Evolutionary conservation across 2,329 filamentous ascomycete genomes (phyloP).

Genomic region (Colletotrichum coccodes): DNA sequence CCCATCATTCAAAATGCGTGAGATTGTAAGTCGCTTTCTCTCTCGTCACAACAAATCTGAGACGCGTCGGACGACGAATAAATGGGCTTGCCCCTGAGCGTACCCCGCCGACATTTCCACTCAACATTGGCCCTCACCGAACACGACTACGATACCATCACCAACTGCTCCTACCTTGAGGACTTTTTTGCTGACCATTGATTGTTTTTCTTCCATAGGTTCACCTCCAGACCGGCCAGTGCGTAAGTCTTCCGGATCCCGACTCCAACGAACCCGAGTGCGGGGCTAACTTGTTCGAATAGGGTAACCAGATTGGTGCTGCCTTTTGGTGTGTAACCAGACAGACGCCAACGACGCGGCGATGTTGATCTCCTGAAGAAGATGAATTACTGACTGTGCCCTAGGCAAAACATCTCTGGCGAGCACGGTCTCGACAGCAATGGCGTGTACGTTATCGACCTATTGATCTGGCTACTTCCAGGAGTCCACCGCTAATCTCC

Average conservation of each 20-base stretch:
- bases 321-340: slow-evolving; percentile 85
- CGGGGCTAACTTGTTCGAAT: slow-evolving; percentile 50
- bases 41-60: slow-evolving; percentile 34
- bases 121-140: not conserved
- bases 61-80: slow-evolving; percentile 49
- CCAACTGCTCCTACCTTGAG: not conserved
- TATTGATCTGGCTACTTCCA: slow-evolving; percentile 25
- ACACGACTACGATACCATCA: not conserved
- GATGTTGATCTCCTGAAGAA: slow-evolving; percentile 3
- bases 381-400: slow-evolving; percentile 48
- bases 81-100: slow-evolving; percentile 45
- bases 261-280: slow-evolving; percentile 10
- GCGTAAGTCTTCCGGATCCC: slow-evolving; percentile 68
- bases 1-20: slow-evolving; percentile 67
- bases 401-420: slow-evolving; percentile 83
- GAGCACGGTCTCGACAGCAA: slow-evolving; percentile 98
- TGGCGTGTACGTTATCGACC: slow-evolving; percentile 78
- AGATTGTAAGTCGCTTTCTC: slow-evolving; percentile 67
- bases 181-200: slow-evolving; percentile 62
- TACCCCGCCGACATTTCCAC: slow-evolving; percentile 34
- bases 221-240: slow-evolving; percentile 99
- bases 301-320: slow-evolving; percentile 99
- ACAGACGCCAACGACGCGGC: slow-evolving; percentile 6
- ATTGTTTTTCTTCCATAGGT: slow-evolving; percentile 73
- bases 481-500: slow-evolving; percentile 36